Evolutionary conservation across 1,139 yeast genomes (phyloP).

Genomic region (Geotrichum klebahnii): DNA sequence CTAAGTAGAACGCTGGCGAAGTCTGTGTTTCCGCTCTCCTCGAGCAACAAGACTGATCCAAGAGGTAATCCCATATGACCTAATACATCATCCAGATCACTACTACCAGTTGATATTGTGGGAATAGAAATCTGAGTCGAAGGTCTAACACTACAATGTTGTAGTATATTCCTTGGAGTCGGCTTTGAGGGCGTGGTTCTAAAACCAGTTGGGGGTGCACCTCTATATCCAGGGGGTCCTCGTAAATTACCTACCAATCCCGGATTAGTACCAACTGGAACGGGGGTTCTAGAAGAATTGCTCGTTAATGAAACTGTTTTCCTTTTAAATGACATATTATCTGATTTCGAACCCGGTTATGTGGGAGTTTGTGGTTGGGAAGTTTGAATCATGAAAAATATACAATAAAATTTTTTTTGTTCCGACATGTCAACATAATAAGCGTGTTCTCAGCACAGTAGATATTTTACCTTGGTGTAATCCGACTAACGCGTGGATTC

Average conservation of each 20-base stretch:
- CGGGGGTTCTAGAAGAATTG: conserved; percentile 12
- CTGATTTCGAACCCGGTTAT: neutral
- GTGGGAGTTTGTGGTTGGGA: no score
- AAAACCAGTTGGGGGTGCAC: conserved; percentile 9
- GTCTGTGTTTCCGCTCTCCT: conserved; percentile 88
- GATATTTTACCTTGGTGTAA: no score
- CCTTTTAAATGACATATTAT: conserved; percentile 29
- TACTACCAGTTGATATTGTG: conserved; percentile 71
- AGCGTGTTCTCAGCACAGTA: no score
- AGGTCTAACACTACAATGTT: conserved; percentile 65
- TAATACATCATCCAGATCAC: conserved; percentile 68
- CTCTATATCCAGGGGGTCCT: no score
- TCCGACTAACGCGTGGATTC: neutral
- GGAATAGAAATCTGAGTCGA: conserved; percentile 67
- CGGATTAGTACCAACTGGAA: conserved; percentile 7
- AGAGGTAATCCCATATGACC: conserved; percentile 84
- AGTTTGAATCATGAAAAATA: neutral
- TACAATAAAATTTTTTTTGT: conserved; percentile 6
- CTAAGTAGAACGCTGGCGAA: conserved; percentile 71
- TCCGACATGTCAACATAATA: no score
- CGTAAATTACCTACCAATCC: neutral
- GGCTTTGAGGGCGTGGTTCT: neutral
- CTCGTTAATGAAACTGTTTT: conserved; percentile 28
- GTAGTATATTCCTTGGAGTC: conserved; percentile 8
- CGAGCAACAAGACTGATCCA: conserved; percentile 65